A percentile compares a stretch with the other conserved stretches of the same genome.
Conservation (phyloP, 768 basidiomycete species). For the Aureoboletus auriporus region DNA sequence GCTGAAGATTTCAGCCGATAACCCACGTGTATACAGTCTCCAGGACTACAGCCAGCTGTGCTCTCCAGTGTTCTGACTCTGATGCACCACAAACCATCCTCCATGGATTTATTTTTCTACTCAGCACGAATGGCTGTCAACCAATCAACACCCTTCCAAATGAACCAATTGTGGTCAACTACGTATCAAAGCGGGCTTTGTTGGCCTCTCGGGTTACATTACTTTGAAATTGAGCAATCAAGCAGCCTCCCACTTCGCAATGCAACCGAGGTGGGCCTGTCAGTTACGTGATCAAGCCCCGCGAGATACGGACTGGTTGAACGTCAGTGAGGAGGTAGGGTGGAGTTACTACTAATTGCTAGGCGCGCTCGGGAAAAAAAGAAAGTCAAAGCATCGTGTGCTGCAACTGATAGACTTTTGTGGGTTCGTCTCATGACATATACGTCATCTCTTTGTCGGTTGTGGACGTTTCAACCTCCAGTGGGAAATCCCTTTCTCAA, state of each 20-base stretch:
- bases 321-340: conserved; percentile 6
- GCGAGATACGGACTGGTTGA: too few relatives aligned
- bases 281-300: conserved; percentile 9
- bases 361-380: not conserved
- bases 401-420: conserved; percentile 6
- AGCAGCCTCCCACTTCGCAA: not conserved
- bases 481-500: not conserved
- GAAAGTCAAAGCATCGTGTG: not conserved
- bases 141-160: not conserved
- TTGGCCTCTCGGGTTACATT: not conserved
- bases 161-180: not conserved
- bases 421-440: not conserved
- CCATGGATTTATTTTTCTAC: not conserved
- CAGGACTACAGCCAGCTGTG: conserved; percentile 1
- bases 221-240: not conserved
- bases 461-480: not conserved
- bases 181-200: not conserved
- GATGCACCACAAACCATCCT: not conserved
- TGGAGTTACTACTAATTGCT: not conserved
- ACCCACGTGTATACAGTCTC: conserved; percentile 1
- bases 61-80: not conserved
- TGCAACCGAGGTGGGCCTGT: not conserved
- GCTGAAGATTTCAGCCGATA: not conserved
- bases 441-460: conserved; percentile 3
- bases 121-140: not conserved